Percentiles rank a stretch among this genome's conserved stretches.
Conservation (phyloP, 768 basidiomycete species). For the Lentinula guzmanii region DNA sequence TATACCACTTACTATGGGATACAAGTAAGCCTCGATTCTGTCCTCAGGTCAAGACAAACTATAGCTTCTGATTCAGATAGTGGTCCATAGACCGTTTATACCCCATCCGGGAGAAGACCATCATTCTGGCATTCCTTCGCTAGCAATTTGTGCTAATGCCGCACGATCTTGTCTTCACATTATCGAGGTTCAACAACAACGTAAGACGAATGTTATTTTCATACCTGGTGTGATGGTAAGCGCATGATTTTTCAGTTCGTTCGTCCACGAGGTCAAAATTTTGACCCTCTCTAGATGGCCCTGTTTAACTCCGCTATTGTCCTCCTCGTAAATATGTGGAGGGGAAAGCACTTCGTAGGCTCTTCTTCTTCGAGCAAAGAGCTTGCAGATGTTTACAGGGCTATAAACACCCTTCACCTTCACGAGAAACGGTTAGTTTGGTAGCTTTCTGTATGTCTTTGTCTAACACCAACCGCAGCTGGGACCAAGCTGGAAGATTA, state of each 20-base stretch:
- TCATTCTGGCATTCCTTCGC: not conserved
- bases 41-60: not conserved
- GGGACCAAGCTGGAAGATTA: not conserved
- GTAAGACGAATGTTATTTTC: not conserved
- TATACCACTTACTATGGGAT: slow-evolving; percentile 39
- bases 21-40: slow-evolving; percentile 21
- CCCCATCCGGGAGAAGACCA: not conserved
- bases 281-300: not conserved
- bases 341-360: not conserved
- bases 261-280: not conserved
- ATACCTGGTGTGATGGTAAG: slow-evolving; percentile 1
- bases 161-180: slow-evolving; percentile 2
- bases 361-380: not conserved
- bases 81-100: slow-evolving; percentile 2
- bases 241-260: not conserved
- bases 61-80: not conserved
- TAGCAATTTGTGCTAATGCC: slow-evolving; percentile 6
- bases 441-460: not conserved
- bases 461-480: not conserved
- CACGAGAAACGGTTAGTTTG: not conserved
- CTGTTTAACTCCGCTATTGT: slow-evolving; percentile 1
- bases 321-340: slow-evolving; percentile 1
- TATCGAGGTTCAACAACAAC: not conserved
- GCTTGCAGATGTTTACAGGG: not conserved
- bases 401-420: not conserved